A percentile compares a stretch with the other conserved stretches of the same genome.
These are phyloP conservation scores for Penicillium thymicola DNA, from an alignment of 2,329 filamentous ascomycete species.

Conservation along the genomic window DNA sequence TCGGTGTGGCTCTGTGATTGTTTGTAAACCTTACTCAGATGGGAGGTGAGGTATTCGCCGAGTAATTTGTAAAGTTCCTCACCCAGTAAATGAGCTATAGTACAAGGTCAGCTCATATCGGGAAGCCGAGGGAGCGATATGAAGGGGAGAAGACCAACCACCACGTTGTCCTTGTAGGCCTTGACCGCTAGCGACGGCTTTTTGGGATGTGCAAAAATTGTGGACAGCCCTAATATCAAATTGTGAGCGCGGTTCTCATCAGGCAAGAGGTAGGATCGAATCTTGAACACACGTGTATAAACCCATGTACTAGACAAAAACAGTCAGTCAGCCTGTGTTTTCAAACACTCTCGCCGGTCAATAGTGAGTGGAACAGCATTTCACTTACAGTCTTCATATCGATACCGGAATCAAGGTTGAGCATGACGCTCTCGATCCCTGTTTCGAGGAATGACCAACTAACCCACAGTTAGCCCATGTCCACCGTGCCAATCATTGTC, in stretches of 20 bases:
- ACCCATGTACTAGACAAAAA: conserved; percentile 72
- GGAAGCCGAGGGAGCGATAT: background rate
- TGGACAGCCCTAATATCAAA: conserved; percentile 69
- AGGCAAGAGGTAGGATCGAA: conserved; percentile 22
- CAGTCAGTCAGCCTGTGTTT: conserved; percentile 14
- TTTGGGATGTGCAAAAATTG: conserved; percentile 98
- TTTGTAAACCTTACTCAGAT: conserved; percentile 68
- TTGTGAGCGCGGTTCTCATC: conserved; percentile 13
- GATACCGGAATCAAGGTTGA: conserved; percentile 83
- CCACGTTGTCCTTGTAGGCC: conserved; percentile 63
- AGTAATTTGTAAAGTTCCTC: conserved; percentile 95
- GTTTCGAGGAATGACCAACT: conserved; percentile 89
- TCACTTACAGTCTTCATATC: conserved; percentile 74
- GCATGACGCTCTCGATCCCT: conserved; percentile 91
- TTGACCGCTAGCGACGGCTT: conserved; percentile 66
- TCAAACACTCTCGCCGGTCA: background rate
- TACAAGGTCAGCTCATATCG: background rate
- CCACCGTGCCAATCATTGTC: background rate
- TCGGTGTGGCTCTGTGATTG: conserved; percentile 78
- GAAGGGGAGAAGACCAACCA: conserved; percentile 49
- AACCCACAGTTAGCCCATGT: conserved; percentile 20
- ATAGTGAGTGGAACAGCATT: background rate
- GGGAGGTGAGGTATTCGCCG: conserved; percentile 75
- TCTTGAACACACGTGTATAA: conserved; percentile 70
- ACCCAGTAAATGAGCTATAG: conserved; percentile 79